phyloP scores from a whole-genome alignment of 495 filamentous ascomycete genomes.

The Xylaria venustula region DNA sequence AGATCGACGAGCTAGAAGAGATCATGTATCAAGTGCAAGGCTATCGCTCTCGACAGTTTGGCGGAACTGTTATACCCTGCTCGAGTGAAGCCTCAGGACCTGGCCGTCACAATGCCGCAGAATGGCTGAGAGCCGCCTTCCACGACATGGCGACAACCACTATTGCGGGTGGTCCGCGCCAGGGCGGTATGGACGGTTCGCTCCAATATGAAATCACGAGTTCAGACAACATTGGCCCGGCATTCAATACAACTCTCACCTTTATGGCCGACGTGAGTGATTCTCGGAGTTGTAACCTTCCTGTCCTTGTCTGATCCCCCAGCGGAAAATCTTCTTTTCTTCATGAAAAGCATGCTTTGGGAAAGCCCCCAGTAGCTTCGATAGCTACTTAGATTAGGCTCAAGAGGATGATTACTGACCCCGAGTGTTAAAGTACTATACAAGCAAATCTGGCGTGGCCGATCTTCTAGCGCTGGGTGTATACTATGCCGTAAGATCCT shows the following conservation, averaged over 20 bases:
- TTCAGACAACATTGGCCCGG: slow-evolving; percentile 59
- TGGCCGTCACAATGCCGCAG: slow-evolving; percentile 55
- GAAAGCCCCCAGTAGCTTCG: too few species aligned
- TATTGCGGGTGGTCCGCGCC: slow-evolving; percentile 32
- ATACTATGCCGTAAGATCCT: slow-evolving; percentile 55
- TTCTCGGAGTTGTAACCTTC: too few species aligned
- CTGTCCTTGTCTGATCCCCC: too few species aligned
- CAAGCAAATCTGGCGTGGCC: slow-evolving; percentile 47
- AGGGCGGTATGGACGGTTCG: slow-evolving; percentile 61
- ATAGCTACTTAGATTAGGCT: too few species aligned
- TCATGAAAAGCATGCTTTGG: too few species aligned
- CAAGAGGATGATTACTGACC: too few species aligned
- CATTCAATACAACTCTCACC: slow-evolving; percentile 55
- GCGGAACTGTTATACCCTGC: slow-evolving; percentile 57
- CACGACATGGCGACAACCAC: slow-evolving; percentile 61
- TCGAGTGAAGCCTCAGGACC: slow-evolving; percentile 52
- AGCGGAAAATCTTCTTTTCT: too few species aligned
- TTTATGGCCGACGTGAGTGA: slow-evolving; percentile 52
- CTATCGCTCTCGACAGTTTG: slow-evolving; percentile 52
- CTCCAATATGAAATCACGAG: slow-evolving; percentile 56
- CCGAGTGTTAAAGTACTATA: too few species aligned
- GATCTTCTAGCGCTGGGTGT: slow-evolving; percentile 62
- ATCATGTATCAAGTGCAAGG: slow-evolving; percentile 59
- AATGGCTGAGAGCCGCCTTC: slow-evolving; percentile 62
- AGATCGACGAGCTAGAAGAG: slow-evolving; percentile 61